Evolutionary conservation across 2,329 filamentous ascomycete species (phyloP), one percentile per base, ranked within the genome.

Genomic region (Echinosphaeria canescens): DNA sequence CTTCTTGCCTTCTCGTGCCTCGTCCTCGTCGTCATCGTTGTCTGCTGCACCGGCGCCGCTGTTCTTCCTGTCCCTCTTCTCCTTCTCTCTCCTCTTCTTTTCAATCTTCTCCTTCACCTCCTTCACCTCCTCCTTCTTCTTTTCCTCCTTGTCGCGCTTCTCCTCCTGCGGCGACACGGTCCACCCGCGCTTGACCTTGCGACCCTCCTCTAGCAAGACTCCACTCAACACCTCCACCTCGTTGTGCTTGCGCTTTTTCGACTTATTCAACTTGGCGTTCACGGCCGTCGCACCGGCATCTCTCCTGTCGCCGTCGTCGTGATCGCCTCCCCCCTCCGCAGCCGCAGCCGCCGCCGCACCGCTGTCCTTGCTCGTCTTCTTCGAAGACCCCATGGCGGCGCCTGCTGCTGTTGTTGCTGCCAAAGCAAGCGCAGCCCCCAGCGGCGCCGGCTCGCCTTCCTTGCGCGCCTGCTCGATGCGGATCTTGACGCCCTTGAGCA

Each of bases 101-200:
- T 51, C 46, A 28, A 55, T 57, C 31, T 59, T 54, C 23, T 60
- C 49, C 33, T 42, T 46, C 5, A 46, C 43, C 30, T 52, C 49
- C 33, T 53, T 51, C 15, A 50, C 50, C 38, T 56, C 62, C 31
- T 47, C 43, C 33, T 42, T 46, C 5, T 46, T 43, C 30, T 52
- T 49, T 33, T 53, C 51, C 15, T 50, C 50, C 38, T 56, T 62
- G 30, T 47, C 43, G 34, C 51, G 53, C 40, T 46, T 51, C 36
- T 47, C 46, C 29, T 53, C 50, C 22, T 57, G 53, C 2, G 72
- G 59, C 6, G 7, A 7, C 33, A 82, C 76, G 1, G 78, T 85
- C 84, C 84, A 92, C 5, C 82, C 84, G 32, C 84, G 62, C 56
- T 88, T 90, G 32, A 93, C 71, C 41, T 78, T 78, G 37, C 84